phyloP scores from a whole-genome alignment of 768 basidiomycete species.

The Boletellus ananiceps region DNA sequence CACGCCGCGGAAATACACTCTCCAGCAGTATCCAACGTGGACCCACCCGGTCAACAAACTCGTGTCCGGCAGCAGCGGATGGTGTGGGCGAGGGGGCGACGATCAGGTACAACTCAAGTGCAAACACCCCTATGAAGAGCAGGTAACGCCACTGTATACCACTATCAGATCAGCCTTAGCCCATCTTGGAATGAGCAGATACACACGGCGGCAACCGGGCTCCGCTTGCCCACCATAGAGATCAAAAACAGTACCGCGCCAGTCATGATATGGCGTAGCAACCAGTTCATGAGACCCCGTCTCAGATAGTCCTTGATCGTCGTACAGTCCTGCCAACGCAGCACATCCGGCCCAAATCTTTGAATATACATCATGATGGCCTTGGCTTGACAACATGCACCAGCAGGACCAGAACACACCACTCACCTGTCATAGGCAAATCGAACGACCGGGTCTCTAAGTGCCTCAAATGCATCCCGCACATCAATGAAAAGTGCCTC shows the following conservation, averaged over 20 bases:
- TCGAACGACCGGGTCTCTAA: constrained; percentile 70
- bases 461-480: constrained; percentile 69
- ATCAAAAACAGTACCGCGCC: constrained; percentile 55
- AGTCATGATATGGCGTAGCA: constrained; percentile 64
- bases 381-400: not conserved
- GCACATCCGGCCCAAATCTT: constrained; percentile 75
- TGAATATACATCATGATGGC: not conserved
- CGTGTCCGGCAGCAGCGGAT: constrained; percentile 10
- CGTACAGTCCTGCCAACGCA: constrained; percentile 63
- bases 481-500: constrained; percentile 66
- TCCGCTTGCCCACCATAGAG: constrained; percentile 56
- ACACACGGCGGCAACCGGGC: constrained; percentile 64
- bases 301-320: constrained; percentile 67
- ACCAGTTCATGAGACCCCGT: constrained; percentile 57
- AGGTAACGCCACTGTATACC: constrained; percentile 70
- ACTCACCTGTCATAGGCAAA: constrained; percentile 84
- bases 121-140: constrained; percentile 57
- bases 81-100: constrained; percentile 40
- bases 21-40: constrained; percentile 31
- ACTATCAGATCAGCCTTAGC: constrained; percentile 12
- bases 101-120: constrained; percentile 61
- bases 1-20: constrained; percentile 54
- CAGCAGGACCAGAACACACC: not conserved
- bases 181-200: constrained; percentile 3
- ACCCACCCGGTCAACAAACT: constrained; percentile 21